phyloP scores from a whole-genome alignment of 2,329 filamentous ascomycete genomes.

The Lecanosticta acicola region DNA sequence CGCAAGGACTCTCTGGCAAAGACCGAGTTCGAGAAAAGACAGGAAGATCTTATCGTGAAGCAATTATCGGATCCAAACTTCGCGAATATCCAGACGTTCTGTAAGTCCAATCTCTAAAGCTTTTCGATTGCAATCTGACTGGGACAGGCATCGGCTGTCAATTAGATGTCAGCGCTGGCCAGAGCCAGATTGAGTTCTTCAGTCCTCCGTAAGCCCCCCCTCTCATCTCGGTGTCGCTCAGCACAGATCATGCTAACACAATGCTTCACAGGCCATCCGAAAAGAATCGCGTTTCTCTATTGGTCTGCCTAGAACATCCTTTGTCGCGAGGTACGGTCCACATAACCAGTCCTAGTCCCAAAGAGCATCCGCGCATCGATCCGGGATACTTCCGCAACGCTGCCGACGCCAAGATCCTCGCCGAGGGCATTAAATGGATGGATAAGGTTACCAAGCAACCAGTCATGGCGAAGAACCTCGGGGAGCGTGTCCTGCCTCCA shows the following conservation, averaged over 20 bases:
- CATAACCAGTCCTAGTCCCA: constrained; percentile 26
- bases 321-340: constrained; percentile 29
- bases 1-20: constrained; percentile 31
- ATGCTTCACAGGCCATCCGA: constrained; percentile 20
- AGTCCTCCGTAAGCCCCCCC: constrained; percentile 18
- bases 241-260: not conserved
- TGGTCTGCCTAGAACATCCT: constrained; percentile 27
- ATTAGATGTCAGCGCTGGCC: constrained; percentile 28
- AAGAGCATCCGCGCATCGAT: constrained; percentile 29
- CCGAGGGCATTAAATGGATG: constrained; percentile 34
- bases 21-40: constrained; percentile 33
- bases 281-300: constrained; percentile 28
- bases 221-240: not conserved
- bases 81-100: constrained; percentile 35
- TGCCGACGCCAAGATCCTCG: constrained; percentile 30
- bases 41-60: constrained; percentile 31
- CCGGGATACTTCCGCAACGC: constrained; percentile 30
- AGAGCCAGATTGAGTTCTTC: constrained; percentile 31
- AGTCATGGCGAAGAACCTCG: constrained; percentile 40
- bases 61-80: constrained; percentile 32
- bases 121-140: not conserved
- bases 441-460: constrained; percentile 42
- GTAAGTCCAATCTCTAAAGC: constrained; percentile 13
- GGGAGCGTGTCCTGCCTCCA: constrained; percentile 32
- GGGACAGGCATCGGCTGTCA: constrained; percentile 25